phyloP scores from a whole-genome alignment of 257 asterid species.

The Penstemon davidsonii region DNA sequence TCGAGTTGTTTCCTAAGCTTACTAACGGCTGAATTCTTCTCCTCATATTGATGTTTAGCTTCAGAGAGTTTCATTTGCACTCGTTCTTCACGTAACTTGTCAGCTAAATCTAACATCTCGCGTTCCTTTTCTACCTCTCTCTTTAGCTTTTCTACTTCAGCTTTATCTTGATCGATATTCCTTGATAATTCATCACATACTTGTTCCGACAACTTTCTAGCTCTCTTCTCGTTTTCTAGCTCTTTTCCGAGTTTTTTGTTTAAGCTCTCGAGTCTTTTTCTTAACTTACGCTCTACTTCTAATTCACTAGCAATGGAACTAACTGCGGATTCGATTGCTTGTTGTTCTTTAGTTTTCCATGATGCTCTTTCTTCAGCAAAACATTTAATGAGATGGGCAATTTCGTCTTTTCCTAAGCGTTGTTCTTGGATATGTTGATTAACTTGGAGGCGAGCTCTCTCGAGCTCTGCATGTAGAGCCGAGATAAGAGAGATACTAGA shows the following conservation, averaged over 20 bases:
- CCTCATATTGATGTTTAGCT: conserved; percentile 63
- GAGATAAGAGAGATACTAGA: conserved; percentile 84
- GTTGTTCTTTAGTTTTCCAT: conserved; percentile 69
- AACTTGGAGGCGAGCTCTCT: conserved; percentile 88
- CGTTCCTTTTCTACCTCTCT: neutral
- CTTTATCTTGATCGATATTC: conserved; percentile 53
- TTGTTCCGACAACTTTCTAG: conserved; percentile 68
- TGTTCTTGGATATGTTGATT: conserved; percentile 83
- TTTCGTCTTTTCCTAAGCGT: conserved; percentile 53
- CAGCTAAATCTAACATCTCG: neutral
- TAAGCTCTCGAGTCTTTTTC: conserved; percentile 72
- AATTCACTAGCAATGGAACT: conserved; percentile 60
- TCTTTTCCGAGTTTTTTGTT: conserved; percentile 82
- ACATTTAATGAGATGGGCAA: conserved; percentile 66
- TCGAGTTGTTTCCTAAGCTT: conserved; percentile 82
- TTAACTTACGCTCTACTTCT: conserved; percentile 69
- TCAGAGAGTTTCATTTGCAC: conserved; percentile 24
- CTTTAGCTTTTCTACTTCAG: neutral
- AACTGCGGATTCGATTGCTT: conserved; percentile 62
- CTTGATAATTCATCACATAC: conserved; percentile 66
- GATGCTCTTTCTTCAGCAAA: conserved; percentile 82
- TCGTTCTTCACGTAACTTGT: neutral
- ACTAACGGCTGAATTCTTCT: conserved; percentile 59
- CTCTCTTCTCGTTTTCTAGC: conserved; percentile 72
- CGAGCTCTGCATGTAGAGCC: conserved; percentile 93